Evolutionary conservation across 805 yeast genomes (phyloP), one percentile per base, ranked within the genome.

Genomic region (Candida ponderosae): DNA sequence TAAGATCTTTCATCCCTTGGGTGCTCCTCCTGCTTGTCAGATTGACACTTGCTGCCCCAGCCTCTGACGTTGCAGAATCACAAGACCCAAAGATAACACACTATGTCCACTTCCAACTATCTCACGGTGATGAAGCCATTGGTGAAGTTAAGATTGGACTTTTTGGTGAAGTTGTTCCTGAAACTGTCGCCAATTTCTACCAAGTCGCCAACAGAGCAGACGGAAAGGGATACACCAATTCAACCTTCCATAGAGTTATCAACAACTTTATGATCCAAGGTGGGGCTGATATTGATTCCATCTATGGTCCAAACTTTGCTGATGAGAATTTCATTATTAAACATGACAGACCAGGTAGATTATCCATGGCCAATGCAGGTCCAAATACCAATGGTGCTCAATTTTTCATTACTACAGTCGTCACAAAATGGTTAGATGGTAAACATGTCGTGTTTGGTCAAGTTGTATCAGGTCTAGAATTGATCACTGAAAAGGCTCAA

Each of bases 251-350:
- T 62, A 72, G 89, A 42, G 76, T 87, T 35, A 79, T 83, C 44
- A 68, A 75, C 32, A 70, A 71, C 39, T 84, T 83, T 57, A 78
- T 85, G 81, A 72, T 88, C 48, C 95, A 85, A 63, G 95, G 95
- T 40, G 96, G 96, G 44, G 28, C 28, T 24, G 90, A 86, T 59
- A 79, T 81, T 55, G 79, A 82, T 46, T 82, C 94, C 20, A 79
- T 86, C 49, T 83, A 77, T 59, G 96, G 95, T 23, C 65, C 65
- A 39, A 70, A 68, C 51, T 80, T 87, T 53, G 69, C 65, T 4
- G 96, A 88, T 57, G 97, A 88, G 68, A 83, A 78, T 76, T 63
- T 81, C 50, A 46, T 55, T n/a, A 54, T 81, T 47, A 74, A 72
- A 59, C 87, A 81, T 56, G 81, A 75, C 58, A 75, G 77, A 59